These are phyloP conservation scores for Pueraria montana DNA, from an alignment of 306 rosid species.

Conservation along the genomic window DNA sequence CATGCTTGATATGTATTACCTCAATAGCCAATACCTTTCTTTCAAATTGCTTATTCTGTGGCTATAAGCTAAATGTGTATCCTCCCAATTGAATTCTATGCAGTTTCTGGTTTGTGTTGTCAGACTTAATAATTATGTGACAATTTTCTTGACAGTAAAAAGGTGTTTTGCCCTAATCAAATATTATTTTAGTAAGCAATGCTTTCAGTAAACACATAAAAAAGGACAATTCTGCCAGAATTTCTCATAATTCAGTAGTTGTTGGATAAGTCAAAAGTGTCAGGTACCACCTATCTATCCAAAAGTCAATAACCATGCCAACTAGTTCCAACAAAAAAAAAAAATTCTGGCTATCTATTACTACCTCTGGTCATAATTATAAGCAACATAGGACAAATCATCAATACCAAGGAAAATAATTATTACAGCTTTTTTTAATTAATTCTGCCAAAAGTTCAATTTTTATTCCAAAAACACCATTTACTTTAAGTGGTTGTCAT, in stretches of 20 bases:
- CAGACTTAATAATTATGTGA: not conserved
- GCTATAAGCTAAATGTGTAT: slow-evolving; percentile 1
- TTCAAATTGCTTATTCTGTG: not conserved
- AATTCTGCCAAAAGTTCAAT: too few relatives aligned
- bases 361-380: too few relatives aligned
- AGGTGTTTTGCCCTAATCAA: not conserved
- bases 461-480: too few relatives aligned
- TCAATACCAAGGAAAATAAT: too few relatives aligned
- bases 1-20: slow-evolving; percentile 5
- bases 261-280: slow-evolving; percentile 17
- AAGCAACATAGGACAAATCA: too few relatives aligned
- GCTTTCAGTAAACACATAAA: not conserved
- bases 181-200: not conserved
- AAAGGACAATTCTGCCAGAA: not conserved
- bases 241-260: not conserved
- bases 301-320: slow-evolving; percentile 4
- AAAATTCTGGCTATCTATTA: slow-evolving; percentile 3
- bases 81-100: not conserved
- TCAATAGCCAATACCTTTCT: not conserved
- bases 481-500: too few relatives aligned
- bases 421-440: too few relatives aligned
- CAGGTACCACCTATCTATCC: not conserved
- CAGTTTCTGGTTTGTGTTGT: slow-evolving; percentile 16
- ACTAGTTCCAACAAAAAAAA: not conserved
- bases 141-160: slow-evolving; percentile 14